These are phyloP conservation scores for Rhizopus microsporus DNA, from an alignment of 371 early-diverging fungal species.

Conservation along the genomic window DNA sequence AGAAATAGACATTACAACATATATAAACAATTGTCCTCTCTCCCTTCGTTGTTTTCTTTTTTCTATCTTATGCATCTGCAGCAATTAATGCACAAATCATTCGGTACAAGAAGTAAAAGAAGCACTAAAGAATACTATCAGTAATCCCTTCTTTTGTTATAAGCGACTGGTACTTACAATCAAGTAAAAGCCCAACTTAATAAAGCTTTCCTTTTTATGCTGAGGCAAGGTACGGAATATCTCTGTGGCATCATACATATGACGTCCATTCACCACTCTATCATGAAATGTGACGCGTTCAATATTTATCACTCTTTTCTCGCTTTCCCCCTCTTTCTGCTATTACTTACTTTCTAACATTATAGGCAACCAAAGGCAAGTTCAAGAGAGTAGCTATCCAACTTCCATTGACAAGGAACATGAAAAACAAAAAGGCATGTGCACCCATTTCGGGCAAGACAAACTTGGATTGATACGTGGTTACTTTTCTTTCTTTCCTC, in stretches of 20 bases:
- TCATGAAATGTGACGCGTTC: constrained; percentile 1
- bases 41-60: background rate
- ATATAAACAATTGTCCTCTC: background rate
- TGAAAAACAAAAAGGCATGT: constrained; percentile 77
- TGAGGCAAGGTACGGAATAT: constrained; percentile 89
- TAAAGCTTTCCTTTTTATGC: constrained; percentile 94
- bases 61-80: constrained; percentile 45
- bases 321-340: too few relatives aligned
- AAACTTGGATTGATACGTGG: constrained; percentile 57
- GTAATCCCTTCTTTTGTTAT: background rate
- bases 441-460: constrained; percentile 90
- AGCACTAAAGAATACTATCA: constrained; percentile 47
- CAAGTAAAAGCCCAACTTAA: constrained; percentile 94
- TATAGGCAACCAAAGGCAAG: constrained; percentile 83
- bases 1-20: background rate
- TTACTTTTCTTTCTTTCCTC: background rate
- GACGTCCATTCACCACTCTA: constrained; percentile 78
- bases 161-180: constrained; percentile 48
- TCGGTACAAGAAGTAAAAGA: constrained; percentile 90
- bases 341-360: constrained; percentile 76
- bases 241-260: constrained; percentile 96
- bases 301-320: background rate
- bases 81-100: constrained; percentile 72
- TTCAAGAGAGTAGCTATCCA: constrained; percentile 89
- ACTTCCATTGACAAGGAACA: constrained; percentile 84